phyloP scores from a whole-genome alignment of 495 filamentous ascomycete genomes.

The Pyronema omphalodes region DNA sequence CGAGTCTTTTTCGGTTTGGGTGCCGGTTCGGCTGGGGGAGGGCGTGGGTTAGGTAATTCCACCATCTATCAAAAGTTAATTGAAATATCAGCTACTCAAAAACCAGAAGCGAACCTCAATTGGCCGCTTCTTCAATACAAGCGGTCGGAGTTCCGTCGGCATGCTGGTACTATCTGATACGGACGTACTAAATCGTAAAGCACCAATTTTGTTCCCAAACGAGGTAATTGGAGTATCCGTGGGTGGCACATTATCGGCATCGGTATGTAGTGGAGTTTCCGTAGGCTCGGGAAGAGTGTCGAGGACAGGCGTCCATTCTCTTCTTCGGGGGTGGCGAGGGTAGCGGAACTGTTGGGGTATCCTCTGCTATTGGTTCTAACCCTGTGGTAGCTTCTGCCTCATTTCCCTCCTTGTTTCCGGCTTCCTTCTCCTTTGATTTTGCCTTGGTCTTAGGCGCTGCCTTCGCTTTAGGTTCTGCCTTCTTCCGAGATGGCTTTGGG shows the following conservation, averaged over 20 bases:
- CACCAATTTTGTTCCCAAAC: neutral
- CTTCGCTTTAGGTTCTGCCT: neutral
- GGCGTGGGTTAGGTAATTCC: neutral
- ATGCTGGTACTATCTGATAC: neutral
- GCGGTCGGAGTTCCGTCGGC: neutral
- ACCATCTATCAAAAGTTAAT: neutral
- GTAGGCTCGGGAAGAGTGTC: neutral
- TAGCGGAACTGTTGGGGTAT: neutral
- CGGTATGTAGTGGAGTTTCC: neutral
- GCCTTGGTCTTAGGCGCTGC: neutral
- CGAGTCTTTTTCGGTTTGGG: neutral
- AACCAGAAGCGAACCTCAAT: neutral
- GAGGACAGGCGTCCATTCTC: slow-evolving; percentile 18
- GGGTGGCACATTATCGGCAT: neutral
- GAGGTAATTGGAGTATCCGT: no score
- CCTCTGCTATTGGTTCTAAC: neutral
- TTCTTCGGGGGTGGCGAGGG: neutral
- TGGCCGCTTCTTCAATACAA: neutral
- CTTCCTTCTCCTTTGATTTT: neutral
- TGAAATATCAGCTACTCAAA: neutral
- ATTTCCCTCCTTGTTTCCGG: neutral
- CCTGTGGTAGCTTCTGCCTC: neutral
- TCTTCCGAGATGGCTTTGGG: no score
- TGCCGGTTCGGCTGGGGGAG: neutral
- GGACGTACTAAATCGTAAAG: neutral